phyloP scores from a whole-genome alignment of 805 yeast genomes.

The Yamadazyma phyllophila region DNA sequence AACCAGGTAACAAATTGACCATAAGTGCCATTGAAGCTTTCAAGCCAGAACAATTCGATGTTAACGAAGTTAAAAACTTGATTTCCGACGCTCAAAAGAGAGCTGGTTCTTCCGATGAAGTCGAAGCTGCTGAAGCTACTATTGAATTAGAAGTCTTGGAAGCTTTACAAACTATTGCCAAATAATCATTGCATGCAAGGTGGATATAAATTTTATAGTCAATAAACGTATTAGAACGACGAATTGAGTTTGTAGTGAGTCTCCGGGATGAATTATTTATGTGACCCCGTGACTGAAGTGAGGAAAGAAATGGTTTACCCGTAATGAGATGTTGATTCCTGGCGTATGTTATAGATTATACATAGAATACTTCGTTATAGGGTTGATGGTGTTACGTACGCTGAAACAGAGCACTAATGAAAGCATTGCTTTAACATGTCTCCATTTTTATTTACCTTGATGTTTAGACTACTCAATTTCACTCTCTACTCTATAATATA shows the following conservation, averaged over 20 bases:
- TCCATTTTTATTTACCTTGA: too few species aligned
- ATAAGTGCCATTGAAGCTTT: slow-evolving; percentile 95
- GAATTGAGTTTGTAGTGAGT: background rate
- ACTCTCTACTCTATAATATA: too few species aligned
- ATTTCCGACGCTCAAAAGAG: slow-evolving; percentile 94
- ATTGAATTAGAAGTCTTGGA: slow-evolving; percentile 95
- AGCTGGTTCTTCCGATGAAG: slow-evolving; percentile 78
- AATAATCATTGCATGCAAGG: slow-evolving; percentile 10
- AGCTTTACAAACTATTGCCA: slow-evolving; percentile 79
- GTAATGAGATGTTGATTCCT: too few species aligned
- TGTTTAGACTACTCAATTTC: too few species aligned
- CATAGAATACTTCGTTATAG: too few species aligned
- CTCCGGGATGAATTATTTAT: too few species aligned
- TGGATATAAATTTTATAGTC: background rate
- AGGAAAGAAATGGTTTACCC: too few species aligned
- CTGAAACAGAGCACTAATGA: too few species aligned
- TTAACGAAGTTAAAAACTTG: slow-evolving; percentile 72
- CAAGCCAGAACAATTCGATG: slow-evolving; percentile 83
- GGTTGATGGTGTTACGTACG: too few species aligned
- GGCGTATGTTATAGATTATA: too few species aligned
- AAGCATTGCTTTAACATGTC: too few species aligned
- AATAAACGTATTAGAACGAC: slow-evolving; percentile 1
- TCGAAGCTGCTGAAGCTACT: slow-evolving; percentile 89
- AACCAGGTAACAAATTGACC: slow-evolving; percentile 87
- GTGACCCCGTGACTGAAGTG: too few species aligned